These are phyloP conservation scores for Syzygium grande DNA, from an alignment of 345 rosid genomes.

Conservation along the genomic window DNA sequence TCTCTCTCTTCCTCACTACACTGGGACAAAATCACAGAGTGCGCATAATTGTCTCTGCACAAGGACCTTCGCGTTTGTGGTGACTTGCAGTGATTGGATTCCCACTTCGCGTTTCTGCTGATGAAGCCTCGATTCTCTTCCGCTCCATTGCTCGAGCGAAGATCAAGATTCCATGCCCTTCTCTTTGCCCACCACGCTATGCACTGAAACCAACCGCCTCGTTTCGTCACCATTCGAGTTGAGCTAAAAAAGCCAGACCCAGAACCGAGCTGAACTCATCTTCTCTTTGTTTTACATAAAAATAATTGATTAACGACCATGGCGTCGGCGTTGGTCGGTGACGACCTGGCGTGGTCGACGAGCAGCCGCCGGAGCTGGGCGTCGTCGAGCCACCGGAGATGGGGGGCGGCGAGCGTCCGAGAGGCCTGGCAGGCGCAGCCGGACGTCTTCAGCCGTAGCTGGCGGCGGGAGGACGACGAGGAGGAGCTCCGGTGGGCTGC, in stretches of 20 bases:
- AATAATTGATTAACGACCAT: background rate
- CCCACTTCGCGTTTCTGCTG: no score
- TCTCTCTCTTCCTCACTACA: no score
- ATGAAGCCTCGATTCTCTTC: no score
- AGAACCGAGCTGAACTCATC: background rate
- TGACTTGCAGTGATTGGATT: no score
- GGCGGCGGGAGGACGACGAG: constrained; percentile 43
- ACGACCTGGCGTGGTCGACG: constrained; percentile 46
- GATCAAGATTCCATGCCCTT: no score
- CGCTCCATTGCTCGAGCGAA: no score
- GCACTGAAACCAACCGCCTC: no score
- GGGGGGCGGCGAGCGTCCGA: constrained; percentile 34
- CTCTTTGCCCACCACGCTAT: no score
- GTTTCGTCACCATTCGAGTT: background rate
- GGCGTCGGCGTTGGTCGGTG: constrained; percentile 38
- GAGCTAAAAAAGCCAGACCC: background rate
- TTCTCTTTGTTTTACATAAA: background rate
- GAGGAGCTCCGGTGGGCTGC: constrained; percentile 95
- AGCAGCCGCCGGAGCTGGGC: constrained; percentile 42
- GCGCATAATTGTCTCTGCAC: no score
- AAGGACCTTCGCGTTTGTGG: no score
- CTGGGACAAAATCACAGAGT: no score
- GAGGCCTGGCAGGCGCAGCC: constrained; percentile 35
- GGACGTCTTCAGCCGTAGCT: constrained; percentile 32
- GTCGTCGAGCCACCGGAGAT: constrained; percentile 40